Percentiles rank a stretch among this genome's conserved stretches.
These are phyloP conservation scores for Peronosclerospora sorghi DNA, from an alignment of 352 stramenopile genomes.

Conservation along the genomic window DNA sequence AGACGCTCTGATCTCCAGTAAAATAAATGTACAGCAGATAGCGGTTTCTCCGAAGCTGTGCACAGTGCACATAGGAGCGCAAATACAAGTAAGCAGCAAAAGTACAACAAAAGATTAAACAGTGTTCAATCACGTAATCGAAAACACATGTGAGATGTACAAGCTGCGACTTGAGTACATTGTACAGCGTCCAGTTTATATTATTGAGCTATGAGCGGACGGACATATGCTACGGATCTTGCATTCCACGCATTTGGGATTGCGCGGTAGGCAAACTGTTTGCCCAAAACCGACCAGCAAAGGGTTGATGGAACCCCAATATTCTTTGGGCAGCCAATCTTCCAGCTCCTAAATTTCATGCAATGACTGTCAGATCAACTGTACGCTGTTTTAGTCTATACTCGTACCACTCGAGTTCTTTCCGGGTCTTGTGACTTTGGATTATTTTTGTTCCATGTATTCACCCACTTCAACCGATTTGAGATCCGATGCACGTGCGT, in stretches of 20 bases:
- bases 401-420: conserved; percentile 72
- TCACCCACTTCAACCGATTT: conserved; percentile 91
- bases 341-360: conserved; percentile 72
- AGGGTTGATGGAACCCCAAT: conserved; percentile 89
- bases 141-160: no score
- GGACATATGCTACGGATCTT: conserved; percentile 58
- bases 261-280: conserved; percentile 73
- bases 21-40: no score
- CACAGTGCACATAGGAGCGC: no score
- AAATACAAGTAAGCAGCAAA: no score
- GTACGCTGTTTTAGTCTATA: not conserved
- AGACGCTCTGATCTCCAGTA: no score
- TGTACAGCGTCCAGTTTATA: no score
- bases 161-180: no score
- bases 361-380: not conserved
- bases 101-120: no score
- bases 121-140: no score
- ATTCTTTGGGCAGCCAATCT: conserved; percentile 86
- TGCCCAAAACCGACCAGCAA: conserved; percentile 95
- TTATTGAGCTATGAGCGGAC: conserved; percentile 31
- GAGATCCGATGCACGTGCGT: conserved; percentile 96
- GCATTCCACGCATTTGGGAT: conserved; percentile 66
- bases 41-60: no score
- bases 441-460: conserved; percentile 78
- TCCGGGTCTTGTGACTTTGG: conserved; percentile 82